phyloP scores from a whole-genome alignment of 768 basidiomycete genomes.

The Psilocybe cubensis region DNA sequence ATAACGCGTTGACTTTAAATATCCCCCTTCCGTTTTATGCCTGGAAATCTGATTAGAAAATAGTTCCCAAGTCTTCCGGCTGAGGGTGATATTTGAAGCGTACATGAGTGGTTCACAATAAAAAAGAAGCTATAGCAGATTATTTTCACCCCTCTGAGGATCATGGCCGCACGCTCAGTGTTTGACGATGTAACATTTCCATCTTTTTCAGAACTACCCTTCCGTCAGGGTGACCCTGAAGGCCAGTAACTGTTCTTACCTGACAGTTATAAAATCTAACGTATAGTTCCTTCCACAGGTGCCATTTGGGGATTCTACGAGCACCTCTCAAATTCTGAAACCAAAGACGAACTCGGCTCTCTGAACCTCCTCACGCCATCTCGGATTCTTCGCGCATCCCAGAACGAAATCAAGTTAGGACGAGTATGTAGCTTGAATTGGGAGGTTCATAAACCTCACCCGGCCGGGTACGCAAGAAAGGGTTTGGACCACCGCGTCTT shows the following conservation, averaged over 20 bases:
- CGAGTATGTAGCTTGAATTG: slow-evolving; percentile 26
- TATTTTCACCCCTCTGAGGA: background rate
- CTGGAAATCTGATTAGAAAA: too few relatives aligned
- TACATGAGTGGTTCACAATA: background rate
- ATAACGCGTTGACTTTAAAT: too few relatives aligned
- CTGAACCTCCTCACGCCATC: slow-evolving; percentile 26
- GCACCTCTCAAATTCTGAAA: slow-evolving; percentile 16
- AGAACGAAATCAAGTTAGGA: slow-evolving; percentile 21
- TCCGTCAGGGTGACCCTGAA: slow-evolving; percentile 22
- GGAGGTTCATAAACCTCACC: slow-evolving; percentile 26
- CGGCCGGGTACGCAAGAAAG: slow-evolving; percentile 16
- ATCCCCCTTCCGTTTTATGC: too few relatives aligned
- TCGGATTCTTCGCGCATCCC: slow-evolving; percentile 22
- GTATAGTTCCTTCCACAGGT: slow-evolving; percentile 6
- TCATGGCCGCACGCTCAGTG: slow-evolving; percentile 21
- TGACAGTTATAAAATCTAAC: background rate
- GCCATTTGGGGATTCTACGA: slow-evolving; percentile 32
- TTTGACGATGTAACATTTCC: slow-evolving; percentile 26
- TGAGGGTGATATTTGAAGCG: background rate
- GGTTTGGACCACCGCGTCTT: slow-evolving; percentile 24
- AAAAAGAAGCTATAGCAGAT: background rate
- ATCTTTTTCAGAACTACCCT: slow-evolving; percentile 21
- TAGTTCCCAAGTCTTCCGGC: too few relatives aligned
- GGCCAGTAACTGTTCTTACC: slow-evolving; percentile 9
- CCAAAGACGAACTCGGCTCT: slow-evolving; percentile 23